Percentiles rank a stretch among this genome's conserved stretches.
Conservation (phyloP, 495 filamentous ascomycete species). For the Hyphodiscus hymeniophilus region DNA sequence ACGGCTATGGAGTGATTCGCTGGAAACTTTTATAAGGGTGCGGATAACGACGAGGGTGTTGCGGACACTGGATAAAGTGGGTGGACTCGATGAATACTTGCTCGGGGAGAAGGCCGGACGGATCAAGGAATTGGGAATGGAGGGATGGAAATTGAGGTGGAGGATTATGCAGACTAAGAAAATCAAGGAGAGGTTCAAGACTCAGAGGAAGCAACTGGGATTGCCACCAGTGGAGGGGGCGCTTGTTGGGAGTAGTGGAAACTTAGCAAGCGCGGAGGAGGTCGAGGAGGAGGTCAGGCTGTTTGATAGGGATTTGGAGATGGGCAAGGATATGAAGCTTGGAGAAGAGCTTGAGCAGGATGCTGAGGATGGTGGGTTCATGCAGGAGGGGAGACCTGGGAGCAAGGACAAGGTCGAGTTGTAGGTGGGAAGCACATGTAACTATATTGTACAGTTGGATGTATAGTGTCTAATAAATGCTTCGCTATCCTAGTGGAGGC, state of each 20-base stretch:
- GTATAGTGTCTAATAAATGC: too few species aligned
- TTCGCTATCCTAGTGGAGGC: too few species aligned
- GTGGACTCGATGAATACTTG: slow-evolving; percentile 86
- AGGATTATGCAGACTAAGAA: slow-evolving; percentile 24
- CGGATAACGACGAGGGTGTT: slow-evolving; percentile 70
- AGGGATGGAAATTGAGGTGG: slow-evolving; percentile 84
- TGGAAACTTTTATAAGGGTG: slow-evolving; percentile 59
- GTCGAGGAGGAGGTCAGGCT: slow-evolving; percentile 32
- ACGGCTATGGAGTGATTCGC: slow-evolving; percentile 59
- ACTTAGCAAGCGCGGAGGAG: slow-evolving; percentile 16
- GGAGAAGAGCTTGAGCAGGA: slow-evolving; percentile 23
- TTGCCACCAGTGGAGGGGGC: slow-evolving; percentile 28
- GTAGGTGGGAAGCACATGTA: too few species aligned
- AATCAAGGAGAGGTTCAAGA: slow-evolving; percentile 27
- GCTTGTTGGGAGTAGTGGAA: slow-evolving; percentile 12
- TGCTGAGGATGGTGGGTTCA: slow-evolving; percentile 8
- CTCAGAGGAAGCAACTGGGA: slow-evolving; percentile 30
- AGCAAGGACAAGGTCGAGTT: slow-evolving; percentile 11
- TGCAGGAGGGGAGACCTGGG: slow-evolving; percentile 16
- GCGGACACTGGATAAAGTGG: slow-evolving; percentile 77
- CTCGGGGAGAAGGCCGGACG: slow-evolving; percentile 62
- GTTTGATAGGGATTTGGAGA: slow-evolving; percentile 30
- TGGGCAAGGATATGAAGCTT: slow-evolving; percentile 33
- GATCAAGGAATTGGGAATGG: slow-evolving; percentile 75
- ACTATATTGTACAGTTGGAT: too few species aligned